Conservation (phyloP, 2,329 filamentous ascomycete genomes). For the Rhinocladiella similis region DNA sequence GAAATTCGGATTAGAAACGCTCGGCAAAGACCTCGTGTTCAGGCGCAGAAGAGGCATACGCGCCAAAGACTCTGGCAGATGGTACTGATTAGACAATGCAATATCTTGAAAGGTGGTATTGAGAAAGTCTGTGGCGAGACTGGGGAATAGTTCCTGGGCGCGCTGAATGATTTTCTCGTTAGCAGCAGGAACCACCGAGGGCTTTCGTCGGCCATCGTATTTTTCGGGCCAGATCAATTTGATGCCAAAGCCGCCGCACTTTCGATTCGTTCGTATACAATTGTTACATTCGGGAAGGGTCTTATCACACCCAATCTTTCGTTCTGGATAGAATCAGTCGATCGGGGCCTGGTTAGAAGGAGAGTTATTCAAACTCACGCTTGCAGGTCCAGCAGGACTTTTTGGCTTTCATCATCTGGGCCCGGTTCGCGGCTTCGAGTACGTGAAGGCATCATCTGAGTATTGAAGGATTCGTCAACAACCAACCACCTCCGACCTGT, state of each 20-base stretch:
- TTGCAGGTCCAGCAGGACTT: conserved; percentile 9
- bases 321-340: not conserved
- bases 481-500: no score
- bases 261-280: conserved; percentile 3
- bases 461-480: not conserved
- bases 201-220: conserved; percentile 1
- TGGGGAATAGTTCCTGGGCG: not conserved
- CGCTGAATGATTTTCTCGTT: not conserved
- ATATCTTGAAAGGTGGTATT: conserved; percentile 2
- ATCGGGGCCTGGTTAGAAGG: not conserved
- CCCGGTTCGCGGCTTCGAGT: conserved; percentile 54
- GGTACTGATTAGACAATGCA: not conserved
- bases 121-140: not conserved
- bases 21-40: not conserved
- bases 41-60: not conserved
- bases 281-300: conserved; percentile 6
- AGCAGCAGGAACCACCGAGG: not conserved
- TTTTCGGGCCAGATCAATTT: conserved; percentile 4
- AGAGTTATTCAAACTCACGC: not conserved
- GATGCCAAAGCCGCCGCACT: not conserved
- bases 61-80: not conserved
- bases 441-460: not conserved
- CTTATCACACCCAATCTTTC: conserved; percentile 7
- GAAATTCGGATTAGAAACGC: not conserved
- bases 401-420: conserved; percentile 38